phyloP scores from a whole-genome alignment of 2,329 filamentous ascomycete species.

The Fusarium lateritium region DNA sequence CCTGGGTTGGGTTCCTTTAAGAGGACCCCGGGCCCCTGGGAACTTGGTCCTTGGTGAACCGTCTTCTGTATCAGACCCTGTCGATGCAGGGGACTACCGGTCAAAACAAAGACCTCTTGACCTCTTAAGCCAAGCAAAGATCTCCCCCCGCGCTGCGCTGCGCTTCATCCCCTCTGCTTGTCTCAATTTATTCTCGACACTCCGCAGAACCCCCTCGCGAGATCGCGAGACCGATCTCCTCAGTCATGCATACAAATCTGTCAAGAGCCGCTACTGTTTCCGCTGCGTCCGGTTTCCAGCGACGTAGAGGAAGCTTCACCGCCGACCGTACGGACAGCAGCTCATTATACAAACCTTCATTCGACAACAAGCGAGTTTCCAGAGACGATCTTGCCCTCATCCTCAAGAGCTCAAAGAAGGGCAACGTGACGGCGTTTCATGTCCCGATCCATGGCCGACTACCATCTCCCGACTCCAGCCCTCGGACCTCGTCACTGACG shows the following conservation, averaged over 20 bases:
- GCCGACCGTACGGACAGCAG: constrained; percentile 39
- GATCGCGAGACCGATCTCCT: constrained; percentile 28
- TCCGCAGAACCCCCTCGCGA: constrained; percentile 28
- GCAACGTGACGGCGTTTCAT: constrained; percentile 58
- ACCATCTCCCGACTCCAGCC: constrained; percentile 61
- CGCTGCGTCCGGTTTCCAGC: constrained; percentile 35
- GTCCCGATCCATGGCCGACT: constrained; percentile 59
- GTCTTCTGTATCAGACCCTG: constrained; percentile 50
- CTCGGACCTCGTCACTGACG: constrained; percentile 50
- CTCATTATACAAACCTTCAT: constrained; percentile 36
- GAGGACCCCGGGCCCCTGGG: constrained; percentile 43
- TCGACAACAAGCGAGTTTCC: constrained; percentile 62
- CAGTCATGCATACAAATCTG: constrained; percentile 45
- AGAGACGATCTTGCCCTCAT: constrained; percentile 59
- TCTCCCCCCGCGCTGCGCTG: constrained; percentile 33
- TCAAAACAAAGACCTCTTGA: constrained; percentile 37
- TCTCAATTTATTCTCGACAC: constrained; percentile 43
- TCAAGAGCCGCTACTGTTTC: constrained; percentile 47
- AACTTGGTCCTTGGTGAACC: constrained; percentile 44
- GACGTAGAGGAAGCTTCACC: constrained; percentile 47
- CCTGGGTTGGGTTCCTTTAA: constrained; percentile 24
- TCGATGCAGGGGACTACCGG: constrained; percentile 40
- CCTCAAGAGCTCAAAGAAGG: constrained; percentile 48
- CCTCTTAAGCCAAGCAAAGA: constrained; percentile 44
- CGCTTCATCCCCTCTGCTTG: constrained; percentile 27